phyloP scores from a whole-genome alignment of 352 stramenopile genomes.

The Phytophthora uliginosa region DNA sequence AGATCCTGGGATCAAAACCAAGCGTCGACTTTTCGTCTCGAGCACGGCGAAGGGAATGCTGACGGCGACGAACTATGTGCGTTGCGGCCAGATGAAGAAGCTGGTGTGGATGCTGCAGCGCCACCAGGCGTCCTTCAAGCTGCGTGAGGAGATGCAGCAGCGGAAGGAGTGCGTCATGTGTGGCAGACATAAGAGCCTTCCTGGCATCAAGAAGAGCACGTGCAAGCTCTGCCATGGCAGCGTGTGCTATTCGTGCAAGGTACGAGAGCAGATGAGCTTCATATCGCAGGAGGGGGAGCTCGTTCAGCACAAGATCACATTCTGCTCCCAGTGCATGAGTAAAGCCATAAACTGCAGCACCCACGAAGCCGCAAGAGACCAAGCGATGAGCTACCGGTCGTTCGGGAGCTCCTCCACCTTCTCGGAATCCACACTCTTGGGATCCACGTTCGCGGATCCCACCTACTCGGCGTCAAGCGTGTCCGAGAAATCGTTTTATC shows the following conservation, averaged over 20 bases:
- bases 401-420: constrained; percentile 35
- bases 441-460: background rate
- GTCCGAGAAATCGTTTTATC: constrained; percentile 21
- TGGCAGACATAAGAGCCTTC: constrained; percentile 28
- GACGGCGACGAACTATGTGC: constrained; percentile 36
- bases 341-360: constrained; percentile 47
- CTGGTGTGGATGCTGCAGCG: constrained; percentile 49
- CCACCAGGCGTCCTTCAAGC: constrained; percentile 18
- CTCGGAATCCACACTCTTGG: constrained; percentile 16
- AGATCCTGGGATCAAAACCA: constrained; percentile 19
- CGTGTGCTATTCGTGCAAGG: constrained; percentile 34
- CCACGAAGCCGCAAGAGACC: constrained; percentile 30
- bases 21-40: constrained; percentile 11
- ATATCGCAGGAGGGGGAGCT: constrained; percentile 40
- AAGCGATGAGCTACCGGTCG: constrained; percentile 35
- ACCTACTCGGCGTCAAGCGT: constrained; percentile 14
- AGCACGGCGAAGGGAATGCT: constrained; percentile 19
- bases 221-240: constrained; percentile 30
- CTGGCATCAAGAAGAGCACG: constrained; percentile 29
- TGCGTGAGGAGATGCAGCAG: constrained; percentile 7
- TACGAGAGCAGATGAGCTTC: constrained; percentile 47
- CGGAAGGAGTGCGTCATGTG: constrained; percentile 34
- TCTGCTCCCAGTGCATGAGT: constrained; percentile 53
- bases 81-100: constrained; percentile 66
- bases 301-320: constrained; percentile 47